These are phyloP conservation scores for Pluteus cervinus DNA, from an alignment of 768 basidiomycete genomes.

Conservation along the genomic window DNA sequence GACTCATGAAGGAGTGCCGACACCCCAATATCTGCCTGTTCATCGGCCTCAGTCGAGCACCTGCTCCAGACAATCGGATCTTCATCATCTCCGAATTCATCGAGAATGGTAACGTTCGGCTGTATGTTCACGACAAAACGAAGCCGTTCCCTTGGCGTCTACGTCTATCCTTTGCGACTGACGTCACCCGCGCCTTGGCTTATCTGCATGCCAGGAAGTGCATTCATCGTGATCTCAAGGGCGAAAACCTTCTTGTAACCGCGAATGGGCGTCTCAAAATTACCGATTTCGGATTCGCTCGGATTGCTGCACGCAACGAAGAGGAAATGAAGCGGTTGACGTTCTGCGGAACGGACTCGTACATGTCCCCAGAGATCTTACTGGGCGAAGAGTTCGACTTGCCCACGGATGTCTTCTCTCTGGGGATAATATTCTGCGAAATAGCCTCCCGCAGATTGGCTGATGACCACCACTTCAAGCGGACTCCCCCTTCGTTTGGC, in stretches of 20 bases:
- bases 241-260: slow-evolving; percentile 95
- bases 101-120: slow-evolving; percentile 84
- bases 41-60: slow-evolving; percentile 82
- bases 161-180: slow-evolving; percentile 90
- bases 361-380: slow-evolving; percentile 97
- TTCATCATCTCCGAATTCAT: slow-evolving; percentile 96
- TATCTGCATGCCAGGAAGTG: slow-evolving; percentile 94
- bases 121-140: slow-evolving; percentile 81
- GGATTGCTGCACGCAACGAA: slow-evolving; percentile 88
- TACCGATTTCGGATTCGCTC: slow-evolving; percentile 97
- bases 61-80: slow-evolving; percentile 74
- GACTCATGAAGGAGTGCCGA: slow-evolving; percentile 92
- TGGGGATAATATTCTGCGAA: slow-evolving; percentile 91
- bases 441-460: slow-evolving; percentile 82
- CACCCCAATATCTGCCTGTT: slow-evolving; percentile 93
- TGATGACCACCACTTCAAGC: slow-evolving; percentile 73
- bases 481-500: slow-evolving; percentile 72
- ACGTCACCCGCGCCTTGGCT: slow-evolving; percentile 91
- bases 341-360: slow-evolving; percentile 86
- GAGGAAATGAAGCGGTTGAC: slow-evolving; percentile 85
- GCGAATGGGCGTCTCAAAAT: slow-evolving; percentile 92
- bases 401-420: slow-evolving; percentile 90
- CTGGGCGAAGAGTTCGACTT: slow-evolving; percentile 89
- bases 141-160: slow-evolving; percentile 91
- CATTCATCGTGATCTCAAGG: slow-evolving; percentile 90